phyloP scores from a whole-genome alignment of 192 early-diverging fungal species.

The Gaertneriomyces sp. region DNA sequence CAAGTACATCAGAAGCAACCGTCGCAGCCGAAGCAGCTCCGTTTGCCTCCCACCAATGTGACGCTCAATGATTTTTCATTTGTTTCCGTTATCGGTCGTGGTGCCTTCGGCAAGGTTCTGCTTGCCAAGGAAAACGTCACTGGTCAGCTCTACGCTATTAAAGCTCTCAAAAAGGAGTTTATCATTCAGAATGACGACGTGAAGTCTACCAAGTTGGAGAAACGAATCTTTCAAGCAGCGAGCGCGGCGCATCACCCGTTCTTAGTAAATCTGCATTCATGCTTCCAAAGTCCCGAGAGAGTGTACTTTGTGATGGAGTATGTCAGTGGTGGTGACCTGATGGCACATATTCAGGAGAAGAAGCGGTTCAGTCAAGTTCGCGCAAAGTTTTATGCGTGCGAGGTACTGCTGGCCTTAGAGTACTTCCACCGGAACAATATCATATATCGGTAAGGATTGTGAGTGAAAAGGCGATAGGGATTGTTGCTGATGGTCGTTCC shows the following conservation, averaged over 20 bases:
- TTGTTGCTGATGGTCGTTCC: background rate
- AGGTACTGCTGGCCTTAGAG: conserved; percentile 88
- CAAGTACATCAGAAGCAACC: too few relatives aligned
- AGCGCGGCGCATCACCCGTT: conserved; percentile 87
- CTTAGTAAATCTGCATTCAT: conserved; percentile 91
- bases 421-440: conserved; percentile 95
- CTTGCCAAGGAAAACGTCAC: conserved; percentile 82
- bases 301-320: conserved; percentile 99
- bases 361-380: conserved; percentile 82
- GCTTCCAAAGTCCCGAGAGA: conserved; percentile 87
- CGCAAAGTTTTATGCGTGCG: conserved; percentile 95
- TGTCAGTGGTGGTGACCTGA: conserved; percentile 93
- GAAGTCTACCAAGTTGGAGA: conserved; percentile 66
- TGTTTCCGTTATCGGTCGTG: conserved; percentile 87
- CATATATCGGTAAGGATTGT: conserved; percentile 65
- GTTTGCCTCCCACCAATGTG: conserved; percentile 29
- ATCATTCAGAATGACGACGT: conserved; percentile 98
- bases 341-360: conserved; percentile 92
- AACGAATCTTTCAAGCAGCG: conserved; percentile 87
- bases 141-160: conserved; percentile 86
- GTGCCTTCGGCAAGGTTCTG: conserved; percentile 99
- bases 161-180: conserved; percentile 92
- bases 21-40: background rate
- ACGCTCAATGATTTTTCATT: conserved; percentile 52
- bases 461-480: background rate